Evolutionary conservation across 176 grass and related monocot genomes (phyloP), one percentile per base, ranked within the genome.

Genomic region (Poa pratensis): DNA sequence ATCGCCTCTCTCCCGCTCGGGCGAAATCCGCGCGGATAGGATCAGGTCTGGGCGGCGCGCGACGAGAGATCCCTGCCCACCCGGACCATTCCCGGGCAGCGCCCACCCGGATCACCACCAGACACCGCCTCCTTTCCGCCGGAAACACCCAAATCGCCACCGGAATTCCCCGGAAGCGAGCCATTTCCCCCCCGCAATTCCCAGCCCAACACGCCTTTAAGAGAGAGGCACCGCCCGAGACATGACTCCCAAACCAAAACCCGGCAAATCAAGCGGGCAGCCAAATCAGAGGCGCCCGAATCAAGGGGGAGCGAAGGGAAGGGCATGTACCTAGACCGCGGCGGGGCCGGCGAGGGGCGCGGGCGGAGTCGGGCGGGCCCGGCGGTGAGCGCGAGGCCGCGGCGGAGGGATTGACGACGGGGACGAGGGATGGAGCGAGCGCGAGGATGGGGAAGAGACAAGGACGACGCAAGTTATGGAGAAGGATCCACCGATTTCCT

Each of bases 371-470:
- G 48, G 74, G 27, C 48, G 82, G 66, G 64, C 80, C 80, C 84
- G 57, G 60, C 76, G 80, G 69, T 5, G 84, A 3, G 80, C 50
- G 89, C 85, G 76, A 90, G 89, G 85, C 37, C n/a, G 59, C 51
- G 58, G 9, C 65, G 85, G 80, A 61, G 85, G 24, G 45, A 76
- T 20, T 39, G 74, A 59, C 57, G 72, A 16, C 13, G 42, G 6
- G 57, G 30, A 26, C 75, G 82, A 75, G 46, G 72, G 5, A n/a
- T n/a, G n/a, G 49, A 43, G 9, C 49, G 69, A 69, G 60, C 3
- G 71, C 43, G 37, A 12, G 30, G 18, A 19, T 20, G 16, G 19
- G 39, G 24, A 49, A 18, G 51, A 19, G 68, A 53, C 17, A 9
- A 76, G 39, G 78, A 82, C 71, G 77, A 82, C 71, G 83, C 78